These are phyloP conservation scores for Pachyrhizus erosus DNA, from an alignment of 306 rosid species.

Conservation along the genomic window DNA sequence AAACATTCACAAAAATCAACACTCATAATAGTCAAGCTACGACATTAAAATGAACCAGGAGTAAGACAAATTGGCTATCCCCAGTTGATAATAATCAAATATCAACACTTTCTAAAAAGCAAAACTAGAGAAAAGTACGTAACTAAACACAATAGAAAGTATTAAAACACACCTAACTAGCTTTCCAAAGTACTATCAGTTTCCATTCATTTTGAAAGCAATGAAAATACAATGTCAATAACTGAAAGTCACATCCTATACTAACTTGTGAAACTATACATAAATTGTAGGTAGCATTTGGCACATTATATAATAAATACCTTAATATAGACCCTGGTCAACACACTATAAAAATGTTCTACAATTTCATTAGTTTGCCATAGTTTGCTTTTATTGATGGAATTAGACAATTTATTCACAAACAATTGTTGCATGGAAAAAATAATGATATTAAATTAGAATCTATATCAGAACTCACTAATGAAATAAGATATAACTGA, in stretches of 20 bases:
- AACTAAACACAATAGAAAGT: constrained; percentile 20
- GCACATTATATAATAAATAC: constrained; percentile 5
- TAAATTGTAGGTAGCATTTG: background rate
- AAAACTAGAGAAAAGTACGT: background rate
- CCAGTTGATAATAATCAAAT: background rate
- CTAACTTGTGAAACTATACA: constrained; percentile 1
- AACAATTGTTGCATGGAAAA: background rate
- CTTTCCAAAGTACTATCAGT: constrained; percentile 15
- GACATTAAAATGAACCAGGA: background rate
- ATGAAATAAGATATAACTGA: background rate
- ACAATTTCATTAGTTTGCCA: background rate
- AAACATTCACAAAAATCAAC: constrained; percentile 40
- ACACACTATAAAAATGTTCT: constrained; percentile 8
- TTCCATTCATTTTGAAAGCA: background rate
- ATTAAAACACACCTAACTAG: background rate
- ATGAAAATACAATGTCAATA: constrained; percentile 25
- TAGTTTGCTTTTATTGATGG: constrained; percentile 10
- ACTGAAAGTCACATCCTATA: background rate
- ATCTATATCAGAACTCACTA: background rate
- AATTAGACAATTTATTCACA: constrained; percentile 6
- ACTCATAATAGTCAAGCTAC: background rate
- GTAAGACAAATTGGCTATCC: background rate
- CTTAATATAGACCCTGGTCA: constrained; percentile 3
- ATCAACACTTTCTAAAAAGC: background rate
- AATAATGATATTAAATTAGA: constrained; percentile 3